Evolutionary conservation across 441 rosid species (phyloP).

Genomic region (Melastoma candidum): DNA sequence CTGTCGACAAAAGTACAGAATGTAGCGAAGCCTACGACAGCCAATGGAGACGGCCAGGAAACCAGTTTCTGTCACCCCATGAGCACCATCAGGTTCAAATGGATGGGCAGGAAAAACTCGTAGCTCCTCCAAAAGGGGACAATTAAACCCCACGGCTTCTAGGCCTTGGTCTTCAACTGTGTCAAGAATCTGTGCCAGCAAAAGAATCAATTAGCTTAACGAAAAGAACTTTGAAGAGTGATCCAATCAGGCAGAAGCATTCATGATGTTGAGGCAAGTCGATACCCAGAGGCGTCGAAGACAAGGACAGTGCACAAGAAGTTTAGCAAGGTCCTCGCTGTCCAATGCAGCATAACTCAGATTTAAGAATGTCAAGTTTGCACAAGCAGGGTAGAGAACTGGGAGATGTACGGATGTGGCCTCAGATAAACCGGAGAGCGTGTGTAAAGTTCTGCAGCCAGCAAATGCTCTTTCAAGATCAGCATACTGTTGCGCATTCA

Average conservation of each 20-base stretch:
- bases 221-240: no score
- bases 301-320: constrained; percentile 43
- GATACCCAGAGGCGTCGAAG: constrained; percentile 59
- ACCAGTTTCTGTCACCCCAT: constrained; percentile 53
- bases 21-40: constrained; percentile 49
- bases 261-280: no score
- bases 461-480: constrained; percentile 37
- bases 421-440: constrained; percentile 59
- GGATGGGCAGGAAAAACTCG: constrained; percentile 68
- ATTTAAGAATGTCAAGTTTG: constrained; percentile 50
- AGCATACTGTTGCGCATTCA: constrained; percentile 20
- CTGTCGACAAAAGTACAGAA: constrained; percentile 57
- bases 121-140: constrained; percentile 60
- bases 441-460: constrained; percentile 35
- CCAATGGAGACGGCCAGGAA: constrained; percentile 58
- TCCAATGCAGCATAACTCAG: constrained; percentile 49
- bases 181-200: constrained; percentile 42
- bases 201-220: no score
- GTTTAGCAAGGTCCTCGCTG: constrained; percentile 40
- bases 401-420: constrained; percentile 37
- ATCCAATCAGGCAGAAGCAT: no score
- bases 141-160: constrained; percentile 41
- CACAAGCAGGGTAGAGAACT: constrained; percentile 32
- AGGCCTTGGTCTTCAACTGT: constrained; percentile 62
- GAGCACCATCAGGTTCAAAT: constrained; percentile 39